Evolutionary conservation across 768 basidiomycete species (phyloP), one percentile per base, ranked within the genome.

Genomic region (Rhizopogon salebrosus): DNA sequence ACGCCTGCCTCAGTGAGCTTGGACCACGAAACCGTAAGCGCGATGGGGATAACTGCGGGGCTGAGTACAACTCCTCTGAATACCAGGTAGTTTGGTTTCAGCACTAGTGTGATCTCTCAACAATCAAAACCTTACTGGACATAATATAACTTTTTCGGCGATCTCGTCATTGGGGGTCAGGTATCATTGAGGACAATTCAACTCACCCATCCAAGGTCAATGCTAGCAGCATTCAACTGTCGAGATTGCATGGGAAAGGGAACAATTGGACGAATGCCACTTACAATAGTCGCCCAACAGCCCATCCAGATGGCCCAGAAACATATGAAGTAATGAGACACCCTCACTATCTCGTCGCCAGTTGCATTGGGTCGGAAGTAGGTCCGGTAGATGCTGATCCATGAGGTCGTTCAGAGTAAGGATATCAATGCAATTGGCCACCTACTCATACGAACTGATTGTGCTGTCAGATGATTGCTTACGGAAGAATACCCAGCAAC

Each of bases 1-100:
- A 78, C 70, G 14, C 70, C 75, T 1, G 68, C 66, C 11, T 62
- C 58, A 2, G 74, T 73, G 14, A 79, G 59, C 55, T 77, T 78
- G 31, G 71, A 68, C 76, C 76, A 77, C 0, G 73, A 72, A 31
- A 79, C 72, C 0, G 73, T 77, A 34, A 78, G 63, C 3, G 63
- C 73, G 48, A 80, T 76, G 1, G 78, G 77, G 46, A 78, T 72
- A n/a, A 79, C 78, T 1, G 76, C 76, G 10, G 76, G 76, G 53
- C 75, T 73, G 16, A 79, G 72, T 14, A 77, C 62, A 6, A 75
- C 75, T n/a, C 75, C 78, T 66, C 78, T 78, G 49, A 3, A 49
- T 16, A 6, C 20, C 40, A n/a, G 18, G 24, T 14, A 16, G 14
- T 26, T 2, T 14, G 14, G 14, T 26, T 2, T 24, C 24, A 6